Percentiles rank a stretch among this genome's conserved stretches.
These are phyloP conservation scores for Thelonectria blattea DNA, from an alignment of 2,329 filamentous ascomycete species.

Conservation along the genomic window DNA sequence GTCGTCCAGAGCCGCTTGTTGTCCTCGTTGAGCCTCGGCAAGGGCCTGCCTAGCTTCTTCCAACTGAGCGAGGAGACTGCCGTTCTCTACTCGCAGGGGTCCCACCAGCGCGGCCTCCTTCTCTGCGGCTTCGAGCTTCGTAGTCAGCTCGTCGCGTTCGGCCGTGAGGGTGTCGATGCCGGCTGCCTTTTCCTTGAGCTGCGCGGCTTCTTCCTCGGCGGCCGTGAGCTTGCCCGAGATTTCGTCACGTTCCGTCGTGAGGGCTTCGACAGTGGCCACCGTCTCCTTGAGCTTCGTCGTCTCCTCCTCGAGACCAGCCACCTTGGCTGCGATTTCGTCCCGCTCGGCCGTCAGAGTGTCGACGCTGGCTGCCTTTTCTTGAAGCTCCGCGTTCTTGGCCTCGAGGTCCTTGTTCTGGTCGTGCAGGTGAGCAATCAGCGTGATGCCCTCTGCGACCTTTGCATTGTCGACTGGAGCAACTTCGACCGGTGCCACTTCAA, in stretches of 20 bases:
- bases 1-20: constrained; percentile 30
- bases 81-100: constrained; percentile 34
- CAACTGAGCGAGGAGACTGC: constrained; percentile 31
- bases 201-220: constrained; percentile 20
- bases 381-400: constrained; percentile 24
- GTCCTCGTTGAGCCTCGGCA: constrained; percentile 30
- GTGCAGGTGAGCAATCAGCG: constrained; percentile 17
- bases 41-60: constrained; percentile 26
- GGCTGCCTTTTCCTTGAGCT: constrained; percentile 26
- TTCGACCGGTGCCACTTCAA: constrained; percentile 14
- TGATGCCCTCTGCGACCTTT: constrained; percentile 7
- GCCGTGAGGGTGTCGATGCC: constrained; percentile 9
- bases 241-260: constrained; percentile 17
- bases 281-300: constrained; percentile 19
- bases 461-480: constrained; percentile 19
- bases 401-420: constrained; percentile 23
- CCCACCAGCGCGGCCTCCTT: constrained; percentile 30
- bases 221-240: constrained; percentile 18
- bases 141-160: constrained; percentile 33
- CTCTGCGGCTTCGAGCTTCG: constrained; percentile 34
- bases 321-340: constrained; percentile 30
- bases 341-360: constrained; percentile 23
- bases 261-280: constrained; percentile 5
- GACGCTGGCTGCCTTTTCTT: constrained; percentile 26
- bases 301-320: constrained; percentile 24